These are phyloP conservation scores for Chromosphaera perkinsii DNA, from an alignment of 208 protist species.

Conservation along the genomic window DNA sequence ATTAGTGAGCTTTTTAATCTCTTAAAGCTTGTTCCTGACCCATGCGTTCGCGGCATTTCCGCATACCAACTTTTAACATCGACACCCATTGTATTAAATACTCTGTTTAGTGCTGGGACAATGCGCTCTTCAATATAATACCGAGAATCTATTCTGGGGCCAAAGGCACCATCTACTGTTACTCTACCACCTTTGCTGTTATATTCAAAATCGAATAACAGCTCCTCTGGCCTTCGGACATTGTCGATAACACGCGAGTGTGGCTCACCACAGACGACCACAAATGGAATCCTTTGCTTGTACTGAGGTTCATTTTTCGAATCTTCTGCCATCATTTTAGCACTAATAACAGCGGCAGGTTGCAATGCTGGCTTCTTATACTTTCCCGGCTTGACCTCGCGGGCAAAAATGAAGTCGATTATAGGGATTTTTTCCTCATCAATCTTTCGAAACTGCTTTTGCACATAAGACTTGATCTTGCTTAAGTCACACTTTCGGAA, in stretches of 20 bases:
- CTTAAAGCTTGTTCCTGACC: neutral
- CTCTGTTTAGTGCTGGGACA: constrained; percentile 61
- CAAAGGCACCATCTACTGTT: neutral
- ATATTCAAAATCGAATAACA: neutral
- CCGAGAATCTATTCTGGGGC: constrained; percentile 34
- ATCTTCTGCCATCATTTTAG: constrained; percentile 30
- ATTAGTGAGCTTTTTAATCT: no score
- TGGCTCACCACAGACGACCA: constrained; percentile 62
- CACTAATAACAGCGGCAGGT: constrained; percentile 12
- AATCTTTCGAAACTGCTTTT: constrained; percentile 17
- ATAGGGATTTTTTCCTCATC: constrained; percentile 7
- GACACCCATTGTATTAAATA: constrained; percentile 33
- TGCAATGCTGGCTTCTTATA: constrained; percentile 34
- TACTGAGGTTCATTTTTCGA: constrained; percentile 54
- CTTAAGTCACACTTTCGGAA: constrained; percentile 63
- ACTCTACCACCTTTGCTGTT: constrained; percentile 12
- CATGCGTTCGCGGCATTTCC: constrained; percentile 3
- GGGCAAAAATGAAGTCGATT: constrained; percentile 71
- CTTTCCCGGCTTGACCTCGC: constrained; percentile 50
- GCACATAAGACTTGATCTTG: constrained; percentile 61
- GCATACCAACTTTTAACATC: neutral
- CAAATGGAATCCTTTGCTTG: constrained; percentile 62
- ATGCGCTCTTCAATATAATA: constrained; percentile 81
- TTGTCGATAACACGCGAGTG: constrained; percentile 59
- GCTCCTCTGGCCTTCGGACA: constrained; percentile 43